Base-by-base conservation (phyloP, 768 basidiomycete species). In the Kwoniella botswanensis region DNA sequence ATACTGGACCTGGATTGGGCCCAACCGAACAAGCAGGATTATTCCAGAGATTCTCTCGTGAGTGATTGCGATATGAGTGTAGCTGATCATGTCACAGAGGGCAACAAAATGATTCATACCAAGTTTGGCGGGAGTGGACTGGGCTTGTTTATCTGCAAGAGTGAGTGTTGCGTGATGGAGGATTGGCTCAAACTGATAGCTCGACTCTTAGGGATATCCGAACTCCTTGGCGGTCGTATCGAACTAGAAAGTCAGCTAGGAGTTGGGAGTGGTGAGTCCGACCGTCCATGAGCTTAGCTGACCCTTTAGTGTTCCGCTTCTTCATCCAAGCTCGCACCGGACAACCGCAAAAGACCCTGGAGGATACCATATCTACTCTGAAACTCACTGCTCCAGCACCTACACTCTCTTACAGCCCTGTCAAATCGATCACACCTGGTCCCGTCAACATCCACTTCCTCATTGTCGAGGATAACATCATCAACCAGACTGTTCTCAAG, bases 81-180 rank as follows among this genome's bases (percentile, higher is more conserved):
- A 44, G 41, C 60, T 68, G 17, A 65, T 56, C 24, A 22, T 63
- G 22, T 17, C 43, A 12, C 43, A 71, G 70, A 82, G 71, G 75
- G 71, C 3, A 79, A 74, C 22, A 75, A 78, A 1, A 73, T 79
- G 70, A 74, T 76, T 0, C 77, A 78, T 61, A 73, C 75, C 13
- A 70, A 78, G 18, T 82, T 75, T 65, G 82, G 81, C 10, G 82
- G 82, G 1, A 72, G 70, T 4, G 82, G 82, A 1, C 67, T 83
- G 3, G 82, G 81, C 0, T 57, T 83, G 2, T 82, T 77, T 72
- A 75, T 82, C 60, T 76, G 74, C n/a, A 73, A 75, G 21, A 72
- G 76, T 77, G 35, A 17, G 72, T 73, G 53, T 21, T 35, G 10
- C n/a, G 24, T 29, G 13, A 26, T 35, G 35, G 10, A 26, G 6